A percentile compares a stretch with the other conserved stretches of the same genome.
Evolutionary conservation across 805 yeast species (phyloP).

Genomic region (Candida bentonensis): DNA sequence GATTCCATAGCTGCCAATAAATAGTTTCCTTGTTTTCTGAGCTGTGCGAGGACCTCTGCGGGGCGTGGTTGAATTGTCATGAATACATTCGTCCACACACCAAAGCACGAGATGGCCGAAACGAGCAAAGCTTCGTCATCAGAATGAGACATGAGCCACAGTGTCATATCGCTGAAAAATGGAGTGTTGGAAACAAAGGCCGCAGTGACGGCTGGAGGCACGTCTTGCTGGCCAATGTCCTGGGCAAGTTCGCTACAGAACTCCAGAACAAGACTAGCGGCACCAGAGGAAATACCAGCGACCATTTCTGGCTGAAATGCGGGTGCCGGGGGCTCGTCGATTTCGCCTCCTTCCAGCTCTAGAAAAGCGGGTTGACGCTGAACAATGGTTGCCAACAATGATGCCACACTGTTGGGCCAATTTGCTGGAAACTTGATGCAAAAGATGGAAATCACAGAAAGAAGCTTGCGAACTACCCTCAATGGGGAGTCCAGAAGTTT

Average conservation of each 20-base stretch:
- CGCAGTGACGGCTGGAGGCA: not conserved
- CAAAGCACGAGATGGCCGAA: not conserved
- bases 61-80: not conserved
- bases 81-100: not conserved
- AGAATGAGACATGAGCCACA: not conserved
- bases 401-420: conserved; percentile 26
- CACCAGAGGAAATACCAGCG: not conserved
- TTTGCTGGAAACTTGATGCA: conserved; percentile 26
- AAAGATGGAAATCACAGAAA: conserved; percentile 39
- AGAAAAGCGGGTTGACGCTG: not conserved
- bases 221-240: not conserved
- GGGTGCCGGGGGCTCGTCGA: not conserved
- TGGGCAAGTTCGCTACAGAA: conserved; percentile 10
- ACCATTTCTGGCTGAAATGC: not conserved
- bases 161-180: not conserved
- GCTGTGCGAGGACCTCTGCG: not conserved
- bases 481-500: conserved; percentile 8
- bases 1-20: not conserved
- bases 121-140: not conserved
- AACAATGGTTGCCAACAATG: conserved; percentile 9
- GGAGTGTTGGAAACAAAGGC: not conserved
- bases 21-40: not conserved
- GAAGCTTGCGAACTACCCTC: conserved; percentile 43
- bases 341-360: not conserved
- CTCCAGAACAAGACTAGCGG: conserved; percentile 8